Evolutionary conservation across 768 basidiomycete species (phyloP).

Genomic region (Favolaschia claudopus): DNA sequence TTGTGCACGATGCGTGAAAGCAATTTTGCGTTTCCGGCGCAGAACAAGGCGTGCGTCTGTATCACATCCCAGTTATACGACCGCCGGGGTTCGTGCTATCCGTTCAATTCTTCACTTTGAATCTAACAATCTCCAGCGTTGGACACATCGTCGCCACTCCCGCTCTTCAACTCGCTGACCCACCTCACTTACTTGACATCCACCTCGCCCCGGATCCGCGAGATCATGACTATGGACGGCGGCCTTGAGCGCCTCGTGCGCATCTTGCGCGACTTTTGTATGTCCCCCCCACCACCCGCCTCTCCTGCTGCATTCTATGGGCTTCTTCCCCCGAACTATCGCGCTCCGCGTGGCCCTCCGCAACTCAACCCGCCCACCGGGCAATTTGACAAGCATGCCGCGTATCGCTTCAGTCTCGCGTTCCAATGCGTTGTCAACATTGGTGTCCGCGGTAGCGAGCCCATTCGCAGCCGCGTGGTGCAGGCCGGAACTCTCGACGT

Average conservation of each 20-base stretch:
- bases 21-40: conserved; percentile 93
- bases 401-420: conserved; percentile 89
- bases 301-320: conserved; percentile 81
- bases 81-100: conserved; percentile 74
- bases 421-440: conserved; percentile 98
- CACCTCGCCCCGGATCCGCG: conserved; percentile 95
- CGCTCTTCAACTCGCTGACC: conserved; percentile 91
- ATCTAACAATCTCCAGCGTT: conserved; percentile 43
- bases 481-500: conserved; percentile 94
- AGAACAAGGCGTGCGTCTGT: conserved; percentile 94
- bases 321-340: conserved; percentile 69
- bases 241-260: conserved; percentile 95
- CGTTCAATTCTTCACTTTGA: background rate
- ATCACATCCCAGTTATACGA: conserved; percentile 96
- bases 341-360: conserved; percentile 61
- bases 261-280: conserved; percentile 88
- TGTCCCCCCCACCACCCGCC: conserved; percentile 83
- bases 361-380: conserved; percentile 66
- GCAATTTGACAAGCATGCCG: conserved; percentile 80
- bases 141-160: conserved; percentile 64
- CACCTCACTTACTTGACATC: conserved; percentile 97
- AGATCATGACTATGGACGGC: conserved; percentile 98
- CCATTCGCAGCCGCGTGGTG: conserved; percentile 89
- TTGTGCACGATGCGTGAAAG: conserved; percentile 80
- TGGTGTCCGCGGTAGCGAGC: conserved; percentile 93